Evolutionary conservation across 805 yeast genomes (phyloP), one percentile per base, ranked within the genome.

Genomic region (Henningerozyma blattae): DNA sequence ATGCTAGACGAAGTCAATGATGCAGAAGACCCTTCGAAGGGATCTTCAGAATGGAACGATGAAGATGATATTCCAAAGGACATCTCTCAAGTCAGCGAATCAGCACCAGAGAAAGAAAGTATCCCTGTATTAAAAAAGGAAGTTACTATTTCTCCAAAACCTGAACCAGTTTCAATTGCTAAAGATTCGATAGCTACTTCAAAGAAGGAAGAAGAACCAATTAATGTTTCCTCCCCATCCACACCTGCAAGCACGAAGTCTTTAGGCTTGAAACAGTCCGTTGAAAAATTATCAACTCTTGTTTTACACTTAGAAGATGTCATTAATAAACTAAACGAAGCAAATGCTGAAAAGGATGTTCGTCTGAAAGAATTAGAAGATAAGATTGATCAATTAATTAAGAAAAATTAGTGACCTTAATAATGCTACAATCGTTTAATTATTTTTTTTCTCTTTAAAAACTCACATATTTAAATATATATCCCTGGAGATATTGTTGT

Each of bases 231-330:
- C 3, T 19, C 51, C 5, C 14, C 45, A 4, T n/a, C 45, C 13
- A 16, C 46, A 12, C 31, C 42, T 4, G 37, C 44, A 14, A 33
- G 39, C 14, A 52, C 62, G 19, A 65, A 68, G 18, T 72, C 82
- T 15, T 67, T 80, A 22, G 80, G 86, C 1, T 63, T 82, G 39
- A 78, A 78, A 47, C 78, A 72, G 8, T 74, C 85, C 1, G 77
- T 81, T 22, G 89, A 78, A 42, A 77, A 70, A 41, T 61, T 82
- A 35, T 72, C 80, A 4, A 38, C 59, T 2, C 55, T 82, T 22
- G 85, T 78, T 15, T 59, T 62, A 3, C 61, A 65, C 19, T 63
- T 82, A 31, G 86, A 81, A 50, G 35, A 58, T 0, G 71, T 75
- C 29, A 68, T 82, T 30, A 47, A 62, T 9, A 65, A 57, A 35